Evolutionary conservation across 805 yeast genomes (phyloP), one percentile per base, ranked within the genome.

Genomic region (Ogataea henricii): DNA sequence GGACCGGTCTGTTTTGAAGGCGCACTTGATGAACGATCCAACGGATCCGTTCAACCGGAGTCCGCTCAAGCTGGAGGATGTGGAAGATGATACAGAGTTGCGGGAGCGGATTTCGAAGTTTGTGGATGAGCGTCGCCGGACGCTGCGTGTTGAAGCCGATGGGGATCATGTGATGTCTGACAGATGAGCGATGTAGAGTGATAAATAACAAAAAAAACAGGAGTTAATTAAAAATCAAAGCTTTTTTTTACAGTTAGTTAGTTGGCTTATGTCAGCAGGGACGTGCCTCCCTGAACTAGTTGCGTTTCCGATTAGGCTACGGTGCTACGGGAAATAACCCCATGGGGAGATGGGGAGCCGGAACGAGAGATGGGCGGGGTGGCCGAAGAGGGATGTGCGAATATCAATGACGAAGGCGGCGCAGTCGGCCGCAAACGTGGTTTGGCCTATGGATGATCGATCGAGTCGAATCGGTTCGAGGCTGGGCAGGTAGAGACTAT

Each of bases 41-140:
- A 94, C 96, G 0, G 99, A 94, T 71, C 99, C 99, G 16, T 94
- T 94, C 72, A 94, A 92, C 68, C 83, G 99, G 68, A 77, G 83
- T 72, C 98, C 98, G 4, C 73, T 94, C 59, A 89, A 81, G 60
- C 67, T 92, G 33, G 97, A 92, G 55, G 97, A 94, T 56, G 96
- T 91, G 22, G 67, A 78, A 18, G 96, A 94, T 16, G 85, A 91
- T 68, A 72, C 69, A 1, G 96, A 85, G 54, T 72, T 91, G 63
- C 83, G 76, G 60, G 60, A 66, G 37, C 77, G 77, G 61, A 89
- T 89, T 46, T 70, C 69, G 37, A 79, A 73, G 27, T 91, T 83
- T 65, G 82, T 77, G 55, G 57, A 48, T 39, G 66, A 70, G 33
- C 79, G 76, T 56, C 71, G 70, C 54, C 55, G 54, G 40, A 63